Base-by-base conservation (phyloP, 192 early-diverging fungal species). In the Backusella liffmaniae region DNA sequence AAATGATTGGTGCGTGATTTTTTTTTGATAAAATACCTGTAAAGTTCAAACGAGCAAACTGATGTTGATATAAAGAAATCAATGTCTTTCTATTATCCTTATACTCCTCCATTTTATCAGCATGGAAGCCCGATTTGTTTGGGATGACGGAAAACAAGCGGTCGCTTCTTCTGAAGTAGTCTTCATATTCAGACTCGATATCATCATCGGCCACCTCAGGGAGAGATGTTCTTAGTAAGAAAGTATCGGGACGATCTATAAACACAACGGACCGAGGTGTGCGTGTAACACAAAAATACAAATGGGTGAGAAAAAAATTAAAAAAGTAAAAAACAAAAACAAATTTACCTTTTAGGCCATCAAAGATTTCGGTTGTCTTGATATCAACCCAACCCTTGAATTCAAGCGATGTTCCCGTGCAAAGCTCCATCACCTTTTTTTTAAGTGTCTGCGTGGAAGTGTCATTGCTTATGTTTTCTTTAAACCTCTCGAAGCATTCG, bases 371-470 rank as follows among this genome's bases (percentile, higher is more conserved):
- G 26, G 42, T 44, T 5, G 35, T 12, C 1, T 71, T 71, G 70
- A 71, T 71, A 71, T 71, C 70, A 1, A 71, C 70, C 70, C 70
- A 71, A 29, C 70, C 70, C 15, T 71, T 71, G 10, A 71, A 46
- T 18, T 71, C 70, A 49, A 71, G 42, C 0, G 70, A 44, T 23
- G 39, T 15, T 29, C 70, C 41, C 1, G 26, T 16, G 3, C 21
- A 71, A 2, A 21, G 4, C 1, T 49, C 41, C 29, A 23, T 16
- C 3, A 23, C 29, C 29, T 71, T 71, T 71, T 46, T 26, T 71
- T 46, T 26, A 7, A 71, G 5, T 30, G 12, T 4, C 15, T 26
- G 49, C 18, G 23, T 15, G 26, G 10, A 29, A 21, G 36, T 8
- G 26, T 36, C n/a, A 12, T 37, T 35, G 21, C 41, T 12, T 7